Evolutionary conservation across 73 alveolate genomes (phyloP).

Genomic region (Paramecium sexaurelia): DNA sequence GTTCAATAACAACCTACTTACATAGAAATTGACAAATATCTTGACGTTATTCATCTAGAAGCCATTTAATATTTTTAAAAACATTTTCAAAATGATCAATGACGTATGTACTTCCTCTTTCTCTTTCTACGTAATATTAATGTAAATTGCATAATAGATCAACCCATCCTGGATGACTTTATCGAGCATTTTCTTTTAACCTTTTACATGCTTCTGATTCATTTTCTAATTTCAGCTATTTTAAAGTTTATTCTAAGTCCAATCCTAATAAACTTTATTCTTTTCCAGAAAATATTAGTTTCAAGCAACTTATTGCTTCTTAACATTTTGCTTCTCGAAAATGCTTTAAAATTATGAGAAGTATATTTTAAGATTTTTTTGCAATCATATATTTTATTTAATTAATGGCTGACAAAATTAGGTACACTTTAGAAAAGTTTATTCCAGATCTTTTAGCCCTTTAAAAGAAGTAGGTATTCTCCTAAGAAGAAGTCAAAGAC

Average conservation of each 20-base stretch:
- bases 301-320: not conserved
- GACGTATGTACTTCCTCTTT: not conserved
- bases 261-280: not conserved
- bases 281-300: not conserved
- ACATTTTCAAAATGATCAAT: not conserved
- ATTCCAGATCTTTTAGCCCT: constrained; percentile 60
- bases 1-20: not conserved
- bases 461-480: constrained; percentile 39
- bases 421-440: constrained; percentile 56
- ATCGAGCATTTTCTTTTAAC: not conserved
- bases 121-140: constrained; percentile 21
- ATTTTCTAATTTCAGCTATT: not conserved
- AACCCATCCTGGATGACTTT: constrained; percentile 33
- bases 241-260: not conserved
- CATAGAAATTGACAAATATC: not conserved
- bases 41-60: not conserved
- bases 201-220: not conserved
- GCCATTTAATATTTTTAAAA: not conserved
- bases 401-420: constrained; percentile 70
- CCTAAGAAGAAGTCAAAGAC: constrained; percentile 56
- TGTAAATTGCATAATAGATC: constrained; percentile 6
- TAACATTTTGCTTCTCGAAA: not conserved
- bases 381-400: constrained; percentile 16
- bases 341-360: not conserved
- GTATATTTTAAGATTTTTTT: not conserved